phyloP scores from a whole-genome alignment of 805 yeast genomes.

The Kluyveromyces aestuarii region DNA sequence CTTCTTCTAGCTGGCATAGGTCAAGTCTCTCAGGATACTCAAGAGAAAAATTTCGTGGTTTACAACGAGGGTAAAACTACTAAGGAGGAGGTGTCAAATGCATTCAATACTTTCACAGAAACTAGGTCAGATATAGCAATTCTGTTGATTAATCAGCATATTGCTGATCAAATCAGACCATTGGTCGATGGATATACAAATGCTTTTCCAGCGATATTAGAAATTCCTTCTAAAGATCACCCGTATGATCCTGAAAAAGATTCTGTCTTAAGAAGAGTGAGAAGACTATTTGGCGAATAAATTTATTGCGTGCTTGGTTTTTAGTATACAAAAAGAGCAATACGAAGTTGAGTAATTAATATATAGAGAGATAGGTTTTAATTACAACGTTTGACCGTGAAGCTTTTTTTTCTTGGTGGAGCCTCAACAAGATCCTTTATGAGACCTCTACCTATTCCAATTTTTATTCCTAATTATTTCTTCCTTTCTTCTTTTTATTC shows the following conservation, averaged over 20 bases:
- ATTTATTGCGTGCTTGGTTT: not conserved
- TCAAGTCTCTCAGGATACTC: conserved; percentile 47
- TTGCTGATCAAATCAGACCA: conserved; percentile 83
- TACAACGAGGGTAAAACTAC: conserved; percentile 75
- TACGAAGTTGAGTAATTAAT: not conserved
- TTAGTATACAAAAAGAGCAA: not conserved
- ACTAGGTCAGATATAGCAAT: conserved; percentile 87
- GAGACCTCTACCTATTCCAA: too few relatives aligned
- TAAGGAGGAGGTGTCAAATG: conserved; percentile 62
- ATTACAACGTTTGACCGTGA: not conserved
- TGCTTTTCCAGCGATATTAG: conserved; percentile 94
- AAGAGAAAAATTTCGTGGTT: conserved; percentile 64
- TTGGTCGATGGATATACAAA: conserved; percentile 74
- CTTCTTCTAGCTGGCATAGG: conserved; percentile 93
- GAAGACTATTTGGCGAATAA: conserved; percentile 89
- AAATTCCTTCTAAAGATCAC: conserved; percentile 96
- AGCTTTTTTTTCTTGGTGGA: too few relatives aligned
- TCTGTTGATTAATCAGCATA: conserved; percentile 83
- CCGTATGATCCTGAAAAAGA: conserved; percentile 99
- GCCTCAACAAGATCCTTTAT: too few relatives aligned
- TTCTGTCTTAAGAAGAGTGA: conserved; percentile 85
- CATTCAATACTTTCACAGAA: conserved; percentile 66
- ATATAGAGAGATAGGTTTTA: not conserved
- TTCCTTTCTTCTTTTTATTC: conserved; percentile 25
- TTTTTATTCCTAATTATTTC: conserved; percentile 3